A percentile compares a stretch with the other conserved stretches of the same genome.
phyloP scores from a whole-genome alignment of 306 rosid species.

The Canavalia gladiata region DNA sequence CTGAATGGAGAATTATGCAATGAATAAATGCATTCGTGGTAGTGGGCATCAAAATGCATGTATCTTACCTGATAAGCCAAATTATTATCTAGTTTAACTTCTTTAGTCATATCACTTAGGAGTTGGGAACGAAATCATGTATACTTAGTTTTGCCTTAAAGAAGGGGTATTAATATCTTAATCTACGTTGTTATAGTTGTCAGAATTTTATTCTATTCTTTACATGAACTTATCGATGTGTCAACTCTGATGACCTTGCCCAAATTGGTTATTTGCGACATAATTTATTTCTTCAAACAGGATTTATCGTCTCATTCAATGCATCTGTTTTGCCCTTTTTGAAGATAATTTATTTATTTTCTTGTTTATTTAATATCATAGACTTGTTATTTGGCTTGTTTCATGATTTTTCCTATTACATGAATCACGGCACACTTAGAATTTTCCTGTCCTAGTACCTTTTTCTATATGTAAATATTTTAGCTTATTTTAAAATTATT shows the following conservation, averaged over 20 bases:
- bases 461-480: constrained; percentile 17
- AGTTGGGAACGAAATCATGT: not conserved
- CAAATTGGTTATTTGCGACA: constrained; percentile 2
- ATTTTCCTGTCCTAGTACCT: not conserved
- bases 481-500: constrained; percentile 30
- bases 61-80: not conserved
- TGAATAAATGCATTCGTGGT: not conserved
- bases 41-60: not conserved
- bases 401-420: constrained; percentile 15
- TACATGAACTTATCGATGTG: not conserved
- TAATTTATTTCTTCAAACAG: constrained; percentile 4
- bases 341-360: constrained; percentile 2
- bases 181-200: not conserved
- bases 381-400: constrained; percentile 24
- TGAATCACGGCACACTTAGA: constrained; percentile 2
- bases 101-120: not conserved
- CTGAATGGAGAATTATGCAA: not conserved
- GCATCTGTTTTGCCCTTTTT: not conserved
- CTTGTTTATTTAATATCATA: not conserved
- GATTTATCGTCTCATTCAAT: not conserved
- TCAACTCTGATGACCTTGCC: not conserved
- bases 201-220: constrained; percentile 1
- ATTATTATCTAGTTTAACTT: not conserved
- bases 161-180: not conserved
- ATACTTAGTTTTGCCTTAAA: not conserved